These are phyloP conservation scores for Fusarium zealandicum DNA, from an alignment of 2,329 filamentous ascomycete species.

Conservation along the genomic window DNA sequence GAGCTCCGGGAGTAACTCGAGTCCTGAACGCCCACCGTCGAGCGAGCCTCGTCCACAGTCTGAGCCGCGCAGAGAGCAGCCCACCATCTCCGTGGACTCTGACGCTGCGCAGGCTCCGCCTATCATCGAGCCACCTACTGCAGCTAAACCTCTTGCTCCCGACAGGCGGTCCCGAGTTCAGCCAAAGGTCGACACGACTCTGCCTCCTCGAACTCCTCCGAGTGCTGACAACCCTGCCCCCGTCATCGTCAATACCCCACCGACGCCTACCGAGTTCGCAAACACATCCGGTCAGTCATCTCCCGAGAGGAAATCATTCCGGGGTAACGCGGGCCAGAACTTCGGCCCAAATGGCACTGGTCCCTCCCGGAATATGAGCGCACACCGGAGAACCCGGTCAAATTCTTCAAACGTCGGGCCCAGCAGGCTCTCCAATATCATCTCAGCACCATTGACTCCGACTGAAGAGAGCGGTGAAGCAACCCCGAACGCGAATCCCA, in stretches of 20 bases:
- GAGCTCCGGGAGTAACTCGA: constrained; percentile 32
- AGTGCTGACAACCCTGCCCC: constrained; percentile 54
- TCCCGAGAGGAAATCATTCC: constrained; percentile 42
- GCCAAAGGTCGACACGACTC: constrained; percentile 43
- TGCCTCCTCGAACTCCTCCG: constrained; percentile 58
- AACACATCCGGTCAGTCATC: constrained; percentile 34
- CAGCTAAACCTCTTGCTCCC: constrained; percentile 42
- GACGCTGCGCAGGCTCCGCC: constrained; percentile 31
- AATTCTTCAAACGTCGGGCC: constrained; percentile 66
- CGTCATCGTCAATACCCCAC: constrained; percentile 70
- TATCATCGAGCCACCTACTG: constrained; percentile 42
- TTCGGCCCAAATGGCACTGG: constrained; percentile 62
- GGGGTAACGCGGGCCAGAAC: constrained; percentile 38
- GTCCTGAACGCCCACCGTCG: constrained; percentile 31
- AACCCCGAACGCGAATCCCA: constrained; percentile 58
- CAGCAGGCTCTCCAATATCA: constrained; percentile 86
- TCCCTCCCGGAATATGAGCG: constrained; percentile 72
- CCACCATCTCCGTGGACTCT: constrained; percentile 28
- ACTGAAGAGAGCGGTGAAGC: constrained; percentile 70
- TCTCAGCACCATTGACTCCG: constrained; percentile 76
- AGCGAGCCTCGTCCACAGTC: constrained; percentile 32
- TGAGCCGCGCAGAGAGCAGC: constrained; percentile 28
- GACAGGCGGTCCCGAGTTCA: constrained; percentile 41
- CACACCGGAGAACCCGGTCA: constrained; percentile 66
- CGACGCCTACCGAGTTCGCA: constrained; percentile 64